These are phyloP conservation scores for Oryza glaberrima DNA, from an alignment of 176 grass and related monocot genomes.

Conservation along the genomic window DNA sequence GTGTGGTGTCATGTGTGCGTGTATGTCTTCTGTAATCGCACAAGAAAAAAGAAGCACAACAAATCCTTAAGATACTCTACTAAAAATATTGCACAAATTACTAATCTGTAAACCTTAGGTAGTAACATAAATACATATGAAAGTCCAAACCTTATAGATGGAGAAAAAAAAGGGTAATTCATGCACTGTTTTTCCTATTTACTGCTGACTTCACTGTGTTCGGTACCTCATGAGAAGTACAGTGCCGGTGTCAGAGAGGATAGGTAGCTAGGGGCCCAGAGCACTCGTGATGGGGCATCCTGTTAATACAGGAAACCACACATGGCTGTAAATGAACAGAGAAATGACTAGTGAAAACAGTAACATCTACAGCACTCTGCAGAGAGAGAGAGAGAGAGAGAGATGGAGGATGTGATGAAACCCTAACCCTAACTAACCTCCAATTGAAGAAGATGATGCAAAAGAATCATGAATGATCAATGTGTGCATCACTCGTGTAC, in stretches of 20 bases:
- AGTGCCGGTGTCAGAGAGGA: slow-evolving; percentile 36
- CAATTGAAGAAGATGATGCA: slow-evolving; percentile 31
- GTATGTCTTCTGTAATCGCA: too few relatives aligned
- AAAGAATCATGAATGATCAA: slow-evolving; percentile 13
- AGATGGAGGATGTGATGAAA: slow-evolving; percentile 43
- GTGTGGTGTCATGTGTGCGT: too few relatives aligned
- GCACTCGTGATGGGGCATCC: slow-evolving; percentile 44
- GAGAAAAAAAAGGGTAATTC: not conserved
- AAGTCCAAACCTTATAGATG: not conserved
- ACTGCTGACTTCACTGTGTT: slow-evolving; percentile 4
- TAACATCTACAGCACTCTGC: slow-evolving; percentile 33
- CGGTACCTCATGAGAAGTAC: slow-evolving; percentile 34
- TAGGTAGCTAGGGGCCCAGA: slow-evolving; percentile 38
- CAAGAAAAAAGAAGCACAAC: not conserved
- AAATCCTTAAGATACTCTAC: not conserved
- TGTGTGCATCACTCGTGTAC: not conserved
- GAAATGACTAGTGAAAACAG: slow-evolving; percentile 26
- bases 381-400: not conserved
- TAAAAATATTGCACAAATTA: not conserved
- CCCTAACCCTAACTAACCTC: slow-evolving; percentile 60
- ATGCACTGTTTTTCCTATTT: slow-evolving; percentile 3
- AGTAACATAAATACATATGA: not conserved
- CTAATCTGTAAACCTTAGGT: not conserved
- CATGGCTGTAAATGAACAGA: slow-evolving; percentile 46
- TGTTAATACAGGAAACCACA: slow-evolving; percentile 37